Evolutionary conservation across 371 early-diverging fungal species (phyloP), one percentile per base, ranked within the genome.

Genomic region (Circinella minor): DNA sequence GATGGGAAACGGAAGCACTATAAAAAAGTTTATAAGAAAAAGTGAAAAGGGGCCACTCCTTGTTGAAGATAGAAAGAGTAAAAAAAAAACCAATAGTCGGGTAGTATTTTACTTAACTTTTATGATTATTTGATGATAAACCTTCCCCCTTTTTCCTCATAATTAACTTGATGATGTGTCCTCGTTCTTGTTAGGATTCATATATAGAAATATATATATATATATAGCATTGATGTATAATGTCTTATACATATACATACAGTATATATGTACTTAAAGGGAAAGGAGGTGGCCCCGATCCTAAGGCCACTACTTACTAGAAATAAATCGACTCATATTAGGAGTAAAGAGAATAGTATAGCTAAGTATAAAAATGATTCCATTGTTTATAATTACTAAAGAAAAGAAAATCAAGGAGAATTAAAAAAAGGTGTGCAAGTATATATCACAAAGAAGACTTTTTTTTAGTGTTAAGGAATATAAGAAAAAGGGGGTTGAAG

Each of bases 361-460:
- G 27, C 27, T 27, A 27, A 27, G 27, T 27, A 27, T 27, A 27
- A 57, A 27, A 34, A 34, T 2, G 18, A 27, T 34, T 3, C 57
- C 60, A 67, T 67, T 67, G 67, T 67, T 61, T 39, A n/a, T 43
- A 11, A 43, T 1, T 43, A 27, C 43, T 36, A 39, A 17, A 13
- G 18, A 6, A 13, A n/a, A 46, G 47, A n/a, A 34, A 39, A 27
- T 3, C 20, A 43, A 43, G 43, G 43, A 43, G 43, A 43, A 43
- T 43, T 43, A 43, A 43, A 43, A 43, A 43, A 2, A 43, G 43
- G 11, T 43, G 43, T 43, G 43, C 11, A 43, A 43, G 43, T 43
- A 9, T 43, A 43, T 43, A 43, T 9, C 9, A 9, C 1, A 0
- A 49, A 27, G 64, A 14, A n/a, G 20, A 8, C 47, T 18, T 63